These are phyloP conservation scores for Blastobotrys robertii DNA, from an alignment of 805 yeast species.

Conservation along the genomic window DNA sequence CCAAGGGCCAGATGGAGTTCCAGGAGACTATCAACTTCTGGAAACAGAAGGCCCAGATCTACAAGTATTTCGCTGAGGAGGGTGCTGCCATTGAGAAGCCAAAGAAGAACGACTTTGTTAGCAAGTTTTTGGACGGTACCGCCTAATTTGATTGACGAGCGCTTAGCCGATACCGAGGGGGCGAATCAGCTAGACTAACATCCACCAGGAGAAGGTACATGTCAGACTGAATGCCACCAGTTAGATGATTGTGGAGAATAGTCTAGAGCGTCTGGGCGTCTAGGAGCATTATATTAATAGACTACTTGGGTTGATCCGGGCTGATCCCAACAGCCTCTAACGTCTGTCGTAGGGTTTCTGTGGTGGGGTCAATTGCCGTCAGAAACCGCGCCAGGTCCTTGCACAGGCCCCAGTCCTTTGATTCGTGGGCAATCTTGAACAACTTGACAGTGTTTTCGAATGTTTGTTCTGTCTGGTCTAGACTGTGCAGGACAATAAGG, in stretches of 20 bases:
- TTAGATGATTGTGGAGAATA: background rate
- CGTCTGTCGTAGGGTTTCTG: constrained; percentile 1
- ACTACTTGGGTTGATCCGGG: background rate
- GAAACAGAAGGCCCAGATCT: constrained; percentile 80
- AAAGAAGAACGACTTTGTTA: constrained; percentile 53
- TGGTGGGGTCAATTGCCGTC: constrained; percentile 27
- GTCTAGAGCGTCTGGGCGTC: too few relatives aligned
- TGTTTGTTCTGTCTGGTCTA: constrained; percentile 6
- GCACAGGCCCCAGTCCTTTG: constrained; percentile 28
- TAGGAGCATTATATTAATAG: background rate
- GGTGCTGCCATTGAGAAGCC: constrained; percentile 42
- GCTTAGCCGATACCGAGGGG: background rate
- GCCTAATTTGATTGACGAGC: constrained; percentile 12
- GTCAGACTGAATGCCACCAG: background rate
- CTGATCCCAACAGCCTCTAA: constrained; percentile 2
- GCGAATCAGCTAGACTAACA: background rate
- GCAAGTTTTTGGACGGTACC: constrained; percentile 42
- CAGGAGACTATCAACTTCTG: constrained; percentile 83
- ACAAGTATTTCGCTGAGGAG: constrained; percentile 69
- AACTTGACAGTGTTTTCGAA: constrained; percentile 25
- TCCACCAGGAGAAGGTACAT: background rate
- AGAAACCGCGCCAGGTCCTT: constrained; percentile 31
- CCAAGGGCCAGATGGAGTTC: constrained; percentile 85
- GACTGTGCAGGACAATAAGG: constrained; percentile 30
- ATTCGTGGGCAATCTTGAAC: constrained; percentile 26